Evolutionary conservation across 495 filamentous ascomycete species (phyloP), one percentile per base, ranked within the genome.

Genomic region (Xylaria telfairii): DNA sequence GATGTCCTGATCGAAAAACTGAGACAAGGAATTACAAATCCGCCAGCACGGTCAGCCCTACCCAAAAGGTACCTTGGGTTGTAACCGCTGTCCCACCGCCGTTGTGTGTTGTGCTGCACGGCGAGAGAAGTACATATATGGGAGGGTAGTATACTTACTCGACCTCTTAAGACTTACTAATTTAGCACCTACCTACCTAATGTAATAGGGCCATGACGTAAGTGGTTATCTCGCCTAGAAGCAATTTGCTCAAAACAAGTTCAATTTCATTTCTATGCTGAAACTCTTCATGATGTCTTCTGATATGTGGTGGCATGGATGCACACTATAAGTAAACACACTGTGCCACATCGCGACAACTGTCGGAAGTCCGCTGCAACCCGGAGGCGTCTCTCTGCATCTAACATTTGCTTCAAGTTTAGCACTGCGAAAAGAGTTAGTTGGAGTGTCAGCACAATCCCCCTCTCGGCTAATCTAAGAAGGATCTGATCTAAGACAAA

Each of bases 341-440:
- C 21, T 28, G 9, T 53, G 15, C 4, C 2, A 59, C 8, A 59
- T 2, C 4, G 56, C 17, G n/a, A 59, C 19, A 41, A n/a, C 26
- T 7, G 6, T 24, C 17, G 12, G 1, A 26, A 46, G 26, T 26
- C 26, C 4, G 32, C 60, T 6, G 7, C 37, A 26, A 19, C 8
- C 42, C 61, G n/a, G 13, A 65, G 1, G 13, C 30, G 19, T 39
- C 62, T 26, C 46, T 41, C n/a, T 12, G 21, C 34, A 41, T 53
- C n/a, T 13, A 17, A 19, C 56, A 19, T 26, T 32, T 26, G 21
- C 47, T 46, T 57, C 10, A 26, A 12, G 60, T 44, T 70, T 44
- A 70, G 68, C 68, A 70, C 68, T 70, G 37, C 47, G 42, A 56
- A 64, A 56, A 30, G 19, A 61, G 67, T 69, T 44, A 69, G 67